Percentiles rank a stretch among this genome's conserved stretches.
Evolutionary conservation across 257 asterid genomes (phyloP).

Genomic region (Mentha longifolia): DNA sequence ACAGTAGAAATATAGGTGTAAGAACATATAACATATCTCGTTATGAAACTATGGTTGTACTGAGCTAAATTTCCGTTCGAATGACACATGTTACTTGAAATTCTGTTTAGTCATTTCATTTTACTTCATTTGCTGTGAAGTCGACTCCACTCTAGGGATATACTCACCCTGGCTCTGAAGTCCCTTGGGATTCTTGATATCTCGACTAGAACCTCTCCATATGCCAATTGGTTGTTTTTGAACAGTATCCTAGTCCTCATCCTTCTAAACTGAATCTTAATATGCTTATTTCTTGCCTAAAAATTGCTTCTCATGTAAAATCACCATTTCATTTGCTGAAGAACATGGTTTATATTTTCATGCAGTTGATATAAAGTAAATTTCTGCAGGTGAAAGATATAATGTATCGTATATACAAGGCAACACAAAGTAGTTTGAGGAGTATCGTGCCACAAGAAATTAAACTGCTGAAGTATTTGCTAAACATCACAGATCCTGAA

Average conservation of each 20-base stretch:
- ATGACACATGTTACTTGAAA: background rate
- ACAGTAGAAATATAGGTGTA: background rate
- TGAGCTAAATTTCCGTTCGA: background rate
- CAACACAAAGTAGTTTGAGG: conserved; percentile 81
- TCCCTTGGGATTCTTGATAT: background rate
- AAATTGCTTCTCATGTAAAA: background rate
- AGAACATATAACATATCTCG: background rate
- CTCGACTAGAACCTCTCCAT: conserved; percentile 10
- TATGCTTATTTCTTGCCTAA: conserved; percentile 18
- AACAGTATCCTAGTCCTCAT: background rate
- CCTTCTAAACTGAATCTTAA: background rate
- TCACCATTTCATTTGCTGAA: conserved; percentile 8
- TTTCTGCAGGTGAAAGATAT: conserved; percentile 78
- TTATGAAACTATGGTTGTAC: background rate
- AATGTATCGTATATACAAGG: conserved; percentile 83
- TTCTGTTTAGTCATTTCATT: no score
- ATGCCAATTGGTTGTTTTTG: background rate
- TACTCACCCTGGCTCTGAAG: background rate
- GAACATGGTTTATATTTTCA: conserved; percentile 7
- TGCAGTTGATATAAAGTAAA: conserved; percentile 5
- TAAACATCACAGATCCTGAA: conserved; percentile 90
- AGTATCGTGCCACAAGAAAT: conserved; percentile 92
- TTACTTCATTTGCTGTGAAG: background rate
- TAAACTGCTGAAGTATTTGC: conserved; percentile 74
- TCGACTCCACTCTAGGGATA: background rate